A percentile compares a stretch with the other conserved stretches of the same genome.
Evolutionary conservation across 148 eudicot species (phyloP).

Genomic region (Chenopodium album): DNA sequence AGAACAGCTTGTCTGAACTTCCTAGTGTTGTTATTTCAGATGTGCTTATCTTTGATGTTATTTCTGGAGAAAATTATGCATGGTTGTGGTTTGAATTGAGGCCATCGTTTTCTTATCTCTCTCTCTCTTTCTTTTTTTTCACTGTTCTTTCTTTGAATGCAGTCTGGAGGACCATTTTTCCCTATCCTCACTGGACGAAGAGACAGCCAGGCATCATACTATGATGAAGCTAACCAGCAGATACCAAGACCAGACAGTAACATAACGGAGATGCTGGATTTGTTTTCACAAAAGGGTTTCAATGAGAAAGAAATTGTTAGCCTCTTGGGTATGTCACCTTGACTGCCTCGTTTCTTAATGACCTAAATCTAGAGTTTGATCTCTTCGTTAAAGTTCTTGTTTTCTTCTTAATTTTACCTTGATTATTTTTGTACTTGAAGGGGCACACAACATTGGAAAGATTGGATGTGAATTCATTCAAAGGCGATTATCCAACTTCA

Average conservation of each 20-base stretch:
- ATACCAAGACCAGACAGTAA: conserved; percentile 36
- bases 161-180: conserved; percentile 39
- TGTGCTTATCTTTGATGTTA: neutral
- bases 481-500: conserved; percentile 33
- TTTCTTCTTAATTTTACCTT: neutral
- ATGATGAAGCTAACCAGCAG: conserved; percentile 24
- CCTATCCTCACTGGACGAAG: conserved; percentile 39
- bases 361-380: neutral
- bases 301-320: conserved; percentile 36
- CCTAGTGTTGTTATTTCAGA: neutral
- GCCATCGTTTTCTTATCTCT: neutral
- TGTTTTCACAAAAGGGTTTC: conserved; percentile 40
- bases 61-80: neutral
- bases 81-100: neutral
- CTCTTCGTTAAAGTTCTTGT: neutral
- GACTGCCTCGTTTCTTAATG: neutral
- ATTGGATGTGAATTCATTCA: conserved; percentile 44
- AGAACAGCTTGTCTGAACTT: neutral
- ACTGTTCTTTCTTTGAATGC: neutral
- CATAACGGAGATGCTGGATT: conserved; percentile 22
- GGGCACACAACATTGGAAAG: conserved; percentile 53
- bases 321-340: conserved; percentile 33
- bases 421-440: conserved; percentile 17
- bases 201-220: conserved; percentile 33
- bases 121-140: neutral